Evolutionary conservation across 1,139 yeast genomes (phyloP), one percentile per base, ranked within the genome.

Genomic region (Petasospora rhodanensis): DNA sequence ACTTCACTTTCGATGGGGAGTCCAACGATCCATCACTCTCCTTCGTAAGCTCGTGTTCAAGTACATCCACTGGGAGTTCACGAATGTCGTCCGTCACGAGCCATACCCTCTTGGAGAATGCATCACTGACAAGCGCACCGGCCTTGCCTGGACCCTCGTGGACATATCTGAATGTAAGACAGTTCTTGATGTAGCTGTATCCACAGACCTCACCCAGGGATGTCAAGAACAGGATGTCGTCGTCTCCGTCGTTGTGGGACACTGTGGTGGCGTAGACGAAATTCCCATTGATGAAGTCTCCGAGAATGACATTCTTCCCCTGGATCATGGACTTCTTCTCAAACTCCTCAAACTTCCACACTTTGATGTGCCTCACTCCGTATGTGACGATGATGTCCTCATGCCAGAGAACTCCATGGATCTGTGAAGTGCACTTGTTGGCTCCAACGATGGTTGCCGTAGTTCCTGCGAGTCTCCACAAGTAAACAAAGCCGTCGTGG

Each of bases 401-500:
- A 36, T 70, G 64, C 87, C 87, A 80, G 5, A 67, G 38, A 35
- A 79, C 48, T 29, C 70, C 73, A 42, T 72, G 65, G 5, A 80
- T 66, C 8, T 65, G 60, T 0, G 81, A 69, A 1, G 81, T 73
- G 51, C 87, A 79, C 43, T 74, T 65, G 54, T 79, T 79, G 28
- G 74, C 68, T 0, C 77, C 72, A 14, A 57, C 50, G 49, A 62
- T 38, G 32, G 46, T 24, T 37, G 57, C 25, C 45, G 52, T 12
- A 15, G 43, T 52, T 6, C 45, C 45, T 14, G 33, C 32, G 11
- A 73, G 38, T 28, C 56, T 61, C 89, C 89, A 80, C 4, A 80
- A 56, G 45, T 76, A 72, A 12, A 80, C 49, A 38, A 67, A 76
- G 2, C 87, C 86, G 49, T 80, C 89, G 44, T 76, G 77, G 1